phyloP scores from a whole-genome alignment of 352 stramenopile genomes.

The Phytopythium kandeliae region DNA sequence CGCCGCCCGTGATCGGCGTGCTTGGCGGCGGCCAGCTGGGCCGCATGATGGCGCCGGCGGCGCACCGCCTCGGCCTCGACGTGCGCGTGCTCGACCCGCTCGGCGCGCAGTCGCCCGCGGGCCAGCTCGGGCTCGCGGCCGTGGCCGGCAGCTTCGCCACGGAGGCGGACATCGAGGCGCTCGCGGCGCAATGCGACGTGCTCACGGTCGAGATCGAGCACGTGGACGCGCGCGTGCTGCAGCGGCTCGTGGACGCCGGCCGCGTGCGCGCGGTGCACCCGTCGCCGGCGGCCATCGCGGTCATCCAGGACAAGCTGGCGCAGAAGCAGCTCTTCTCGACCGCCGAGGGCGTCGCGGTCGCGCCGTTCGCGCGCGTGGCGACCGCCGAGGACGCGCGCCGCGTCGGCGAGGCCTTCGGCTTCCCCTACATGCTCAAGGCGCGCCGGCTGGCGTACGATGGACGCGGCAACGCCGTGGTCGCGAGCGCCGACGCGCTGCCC shows the following conservation, averaged over 20 bases:
- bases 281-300: conserved; percentile 85
- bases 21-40: conserved; percentile 97
- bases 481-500: conserved; percentile 64
- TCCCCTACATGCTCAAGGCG: conserved; percentile 98
- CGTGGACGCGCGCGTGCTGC: conserved; percentile 91
- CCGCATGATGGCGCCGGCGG: conserved; percentile 98
- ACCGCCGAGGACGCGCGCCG: conserved; percentile 31
- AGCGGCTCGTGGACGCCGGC: conserved; percentile 68
- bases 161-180: conserved; percentile 55
- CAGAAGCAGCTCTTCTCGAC: conserved; percentile 90
- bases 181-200: conserved; percentile 87
- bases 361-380: conserved; percentile 49
- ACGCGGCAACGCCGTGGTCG: conserved; percentile 94
- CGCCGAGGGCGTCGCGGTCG: conserved; percentile 43
- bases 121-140: conserved; percentile 61
- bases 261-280: conserved; percentile 61
- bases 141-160: conserved; percentile 79
- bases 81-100: conserved; percentile 93
- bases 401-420: conserved; percentile 71
- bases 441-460: conserved; percentile 95
- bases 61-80: conserved; percentile 91
- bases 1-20: conserved; percentile 77
- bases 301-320: conserved; percentile 97
- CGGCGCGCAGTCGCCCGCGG: conserved; percentile 61
- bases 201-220: conserved; percentile 99